Evolutionary conservation across 495 filamentous ascomycete genomes (phyloP).

Genomic region (Rusavskia elegans): DNA sequence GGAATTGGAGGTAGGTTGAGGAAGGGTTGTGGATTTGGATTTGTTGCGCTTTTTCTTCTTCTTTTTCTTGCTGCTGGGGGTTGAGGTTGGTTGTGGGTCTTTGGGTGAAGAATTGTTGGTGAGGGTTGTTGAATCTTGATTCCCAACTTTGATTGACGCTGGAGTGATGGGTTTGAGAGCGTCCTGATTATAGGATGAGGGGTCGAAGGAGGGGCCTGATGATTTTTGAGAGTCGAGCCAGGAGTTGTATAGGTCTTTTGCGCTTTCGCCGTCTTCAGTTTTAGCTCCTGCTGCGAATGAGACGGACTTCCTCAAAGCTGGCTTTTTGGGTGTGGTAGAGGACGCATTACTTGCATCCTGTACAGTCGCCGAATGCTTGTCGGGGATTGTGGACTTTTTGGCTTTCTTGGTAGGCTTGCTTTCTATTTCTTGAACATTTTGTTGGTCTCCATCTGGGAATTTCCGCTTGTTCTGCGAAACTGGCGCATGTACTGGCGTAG

Average conservation of each 20-base stretch:
- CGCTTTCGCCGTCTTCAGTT: constrained; percentile 36
- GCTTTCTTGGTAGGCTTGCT: constrained; percentile 5
- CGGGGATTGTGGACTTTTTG: constrained; percentile 1
- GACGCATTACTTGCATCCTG: too few species aligned
- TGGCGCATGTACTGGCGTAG: neutral
- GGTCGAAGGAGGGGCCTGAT: constrained; percentile 13
- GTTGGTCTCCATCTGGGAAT: constrained; percentile 4
- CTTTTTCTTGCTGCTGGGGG: constrained; percentile 22
- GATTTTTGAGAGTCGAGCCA: constrained; percentile 25
- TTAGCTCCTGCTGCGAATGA: constrained; percentile 61
- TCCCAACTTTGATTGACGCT: neutral
- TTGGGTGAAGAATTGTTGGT: neutral
- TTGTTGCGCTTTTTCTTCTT: constrained; percentile 20
- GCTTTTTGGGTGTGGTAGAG: neutral
- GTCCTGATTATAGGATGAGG: constrained; percentile 7
- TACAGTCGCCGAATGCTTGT: too few species aligned
- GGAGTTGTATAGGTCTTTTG: constrained; percentile 27
- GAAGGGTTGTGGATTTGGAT: constrained; percentile 2
- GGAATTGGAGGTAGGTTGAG: neutral
- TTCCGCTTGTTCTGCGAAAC: constrained; percentile 10
- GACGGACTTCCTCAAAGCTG: constrained; percentile 42
- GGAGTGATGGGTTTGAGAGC: constrained; percentile 5
- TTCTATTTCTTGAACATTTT: neutral
- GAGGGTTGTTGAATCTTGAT: neutral
- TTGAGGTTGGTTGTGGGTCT: constrained; percentile 12